Evolutionary conservation across 768 basidiomycete genomes (phyloP).

Genomic region (Termitomyces sp.): DNA sequence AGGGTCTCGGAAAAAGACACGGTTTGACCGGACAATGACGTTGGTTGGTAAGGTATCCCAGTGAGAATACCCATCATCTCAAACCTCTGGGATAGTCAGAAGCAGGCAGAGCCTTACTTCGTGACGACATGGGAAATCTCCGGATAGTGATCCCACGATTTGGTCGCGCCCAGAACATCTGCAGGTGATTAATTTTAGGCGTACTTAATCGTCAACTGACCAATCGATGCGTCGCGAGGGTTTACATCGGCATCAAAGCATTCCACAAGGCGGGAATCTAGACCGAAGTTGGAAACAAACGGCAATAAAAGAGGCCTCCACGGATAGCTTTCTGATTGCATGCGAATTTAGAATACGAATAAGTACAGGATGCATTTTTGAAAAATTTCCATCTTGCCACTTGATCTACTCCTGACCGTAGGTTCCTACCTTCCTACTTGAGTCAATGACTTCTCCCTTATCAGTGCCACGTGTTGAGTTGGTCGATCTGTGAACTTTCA

Average conservation of each 20-base stretch:
- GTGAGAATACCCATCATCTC: slow-evolving; percentile 38
- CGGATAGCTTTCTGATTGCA: not conserved
- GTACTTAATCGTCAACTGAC: slow-evolving; percentile 14
- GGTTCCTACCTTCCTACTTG: not conserved
- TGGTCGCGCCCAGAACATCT: slow-evolving; percentile 24
- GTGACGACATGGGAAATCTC: slow-evolving; percentile 30
- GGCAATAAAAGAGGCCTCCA: no score
- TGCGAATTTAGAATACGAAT: not conserved
- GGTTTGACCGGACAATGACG: slow-evolving; percentile 41
- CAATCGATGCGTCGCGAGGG: slow-evolving; percentile 5
- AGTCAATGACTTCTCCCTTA: no score
- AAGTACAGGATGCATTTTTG: not conserved
- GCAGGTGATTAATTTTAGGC: slow-evolving; percentile 6
- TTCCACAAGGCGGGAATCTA: slow-evolving; percentile 8
- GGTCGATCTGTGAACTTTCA: not conserved
- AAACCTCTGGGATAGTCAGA: slow-evolving; percentile 26
- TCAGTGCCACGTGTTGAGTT: not conserved
- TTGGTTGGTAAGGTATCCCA: slow-evolving; percentile 25
- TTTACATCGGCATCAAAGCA: slow-evolving; percentile 13
- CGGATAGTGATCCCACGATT: slow-evolving; percentile 39
- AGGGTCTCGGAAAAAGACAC: slow-evolving; percentile 30
- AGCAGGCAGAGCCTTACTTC: slow-evolving; percentile 22
- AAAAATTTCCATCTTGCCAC: not conserved
- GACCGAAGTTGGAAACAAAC: not conserved
- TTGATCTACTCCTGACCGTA: not conserved